Conservation (phyloP, 257 asterid genomes). For the Craterostigma plantagineum region DNA sequence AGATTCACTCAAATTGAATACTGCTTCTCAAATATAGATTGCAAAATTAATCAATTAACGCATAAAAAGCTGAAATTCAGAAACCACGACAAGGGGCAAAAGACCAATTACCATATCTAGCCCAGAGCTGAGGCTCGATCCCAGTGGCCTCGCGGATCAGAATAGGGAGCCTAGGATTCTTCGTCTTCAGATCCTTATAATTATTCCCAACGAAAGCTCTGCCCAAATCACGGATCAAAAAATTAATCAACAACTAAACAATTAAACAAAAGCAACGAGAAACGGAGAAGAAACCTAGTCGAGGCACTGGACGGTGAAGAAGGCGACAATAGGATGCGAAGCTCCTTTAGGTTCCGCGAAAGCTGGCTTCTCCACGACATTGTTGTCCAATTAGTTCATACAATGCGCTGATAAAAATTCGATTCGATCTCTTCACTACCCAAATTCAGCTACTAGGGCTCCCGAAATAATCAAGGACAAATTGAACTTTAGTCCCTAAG, state of each 20-base stretch:
- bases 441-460: no score
- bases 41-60: neutral
- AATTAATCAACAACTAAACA: neutral
- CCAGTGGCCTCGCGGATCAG: constrained; percentile 73
- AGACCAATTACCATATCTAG: constrained; percentile 50
- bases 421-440: neutral
- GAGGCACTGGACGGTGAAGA: constrained; percentile 58
- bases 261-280: neutral
- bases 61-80: neutral
- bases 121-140: constrained; percentile 92
- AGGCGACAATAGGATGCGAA: constrained; percentile 61
- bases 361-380: constrained; percentile 82
- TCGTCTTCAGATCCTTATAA: constrained; percentile 81
- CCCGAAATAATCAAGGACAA: no score
- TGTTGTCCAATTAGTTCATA: no score
- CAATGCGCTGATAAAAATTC: constrained; percentile 2
- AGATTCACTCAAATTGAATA: no score
- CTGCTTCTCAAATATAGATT: neutral
- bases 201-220: constrained; percentile 62
- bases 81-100: constrained; percentile 6
- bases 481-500: no score
- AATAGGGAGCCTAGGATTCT: constrained; percentile 70
- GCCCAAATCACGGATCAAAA: constrained; percentile 5
- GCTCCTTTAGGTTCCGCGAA: constrained; percentile 63
- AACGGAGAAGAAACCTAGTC: constrained; percentile 31